Evolutionary conservation across 2,329 filamentous ascomycete genomes (phyloP).

Genomic region (Xylaria sp.): DNA sequence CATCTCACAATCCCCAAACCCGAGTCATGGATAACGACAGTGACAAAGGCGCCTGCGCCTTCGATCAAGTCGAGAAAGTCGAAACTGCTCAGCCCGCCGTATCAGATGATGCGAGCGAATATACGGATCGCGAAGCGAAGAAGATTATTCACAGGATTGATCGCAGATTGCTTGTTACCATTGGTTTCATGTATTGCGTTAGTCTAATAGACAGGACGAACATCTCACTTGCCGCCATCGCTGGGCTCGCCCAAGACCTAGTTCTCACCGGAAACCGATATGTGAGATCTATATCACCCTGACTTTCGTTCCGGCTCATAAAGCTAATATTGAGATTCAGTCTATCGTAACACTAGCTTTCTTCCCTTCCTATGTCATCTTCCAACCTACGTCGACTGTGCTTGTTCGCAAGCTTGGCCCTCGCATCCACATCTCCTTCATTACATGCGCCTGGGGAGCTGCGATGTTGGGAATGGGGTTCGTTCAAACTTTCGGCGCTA

Average conservation of each 20-base stretch:
- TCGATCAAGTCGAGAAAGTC: slow-evolving; percentile 43
- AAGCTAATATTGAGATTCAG: slow-evolving; percentile 35
- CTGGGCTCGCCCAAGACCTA: slow-evolving; percentile 67
- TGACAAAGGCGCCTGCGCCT: slow-evolving; percentile 43
- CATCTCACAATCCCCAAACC: background rate
- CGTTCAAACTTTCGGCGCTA: slow-evolving; percentile 60
- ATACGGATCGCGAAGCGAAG: slow-evolving; percentile 71
- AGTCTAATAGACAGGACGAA: slow-evolving; percentile 85
- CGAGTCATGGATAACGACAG: slow-evolving; percentile 46
- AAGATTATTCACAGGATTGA: slow-evolving; percentile 78
- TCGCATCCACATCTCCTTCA: slow-evolving; percentile 64
- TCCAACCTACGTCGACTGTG: slow-evolving; percentile 77
- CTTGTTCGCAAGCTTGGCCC: slow-evolving; percentile 75
- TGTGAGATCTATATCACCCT: slow-evolving; percentile 32
- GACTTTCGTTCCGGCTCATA: background rate
- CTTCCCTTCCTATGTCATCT: slow-evolving; percentile 78
- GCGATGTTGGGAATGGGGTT: slow-evolving; percentile 76
- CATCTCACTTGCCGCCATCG: slow-evolving; percentile 77
- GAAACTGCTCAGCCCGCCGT: slow-evolving; percentile 34
- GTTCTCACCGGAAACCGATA: slow-evolving; percentile 57
- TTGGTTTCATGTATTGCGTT: slow-evolving; percentile 77
- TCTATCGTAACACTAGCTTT: slow-evolving; percentile 78
- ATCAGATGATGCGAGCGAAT: slow-evolving; percentile 55
- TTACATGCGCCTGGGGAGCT: slow-evolving; percentile 69
- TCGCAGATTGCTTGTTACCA: slow-evolving; percentile 69